Evolutionary conservation across 139 green algal genomes (phyloP).

Genomic region (Protoeuglena noctilucae): DNA sequence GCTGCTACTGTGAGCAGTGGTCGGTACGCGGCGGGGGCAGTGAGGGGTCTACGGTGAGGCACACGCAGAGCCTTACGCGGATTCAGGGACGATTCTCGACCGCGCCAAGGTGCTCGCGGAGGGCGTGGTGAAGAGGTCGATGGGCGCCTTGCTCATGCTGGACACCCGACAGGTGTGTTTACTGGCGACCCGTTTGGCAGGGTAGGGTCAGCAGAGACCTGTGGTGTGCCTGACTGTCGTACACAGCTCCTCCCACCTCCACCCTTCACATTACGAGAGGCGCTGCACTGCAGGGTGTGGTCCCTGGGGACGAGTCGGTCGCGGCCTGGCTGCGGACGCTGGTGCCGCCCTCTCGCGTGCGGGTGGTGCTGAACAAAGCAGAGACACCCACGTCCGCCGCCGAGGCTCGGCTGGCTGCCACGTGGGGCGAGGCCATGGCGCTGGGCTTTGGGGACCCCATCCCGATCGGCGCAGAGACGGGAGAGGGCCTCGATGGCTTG

Average conservation of each 20-base stretch:
- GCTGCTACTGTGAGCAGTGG: too few species aligned
- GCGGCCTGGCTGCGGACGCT: slow-evolving; percentile 20
- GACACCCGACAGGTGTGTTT: not conserved
- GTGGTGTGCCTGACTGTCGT: too few species aligned
- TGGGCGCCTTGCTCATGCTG: too few species aligned
- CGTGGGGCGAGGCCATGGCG: slow-evolving; percentile 12
- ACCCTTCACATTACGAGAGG: slow-evolving; percentile 9
- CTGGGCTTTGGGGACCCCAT: slow-evolving; percentile 20
- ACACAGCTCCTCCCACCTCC: not conserved
- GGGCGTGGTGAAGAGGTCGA: too few species aligned
- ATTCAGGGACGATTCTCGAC: too few species aligned
- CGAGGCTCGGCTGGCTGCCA: slow-evolving; percentile 2
- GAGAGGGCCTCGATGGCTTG: slow-evolving; percentile 15
- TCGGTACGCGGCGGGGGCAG: too few species aligned
- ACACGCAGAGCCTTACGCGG: too few species aligned
- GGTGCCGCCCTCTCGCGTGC: slow-evolving; percentile 2
- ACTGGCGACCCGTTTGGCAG: slow-evolving; percentile 2
- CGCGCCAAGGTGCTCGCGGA: too few species aligned
- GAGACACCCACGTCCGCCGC: slow-evolving; percentile 10
- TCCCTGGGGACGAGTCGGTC: slow-evolving; percentile 16
- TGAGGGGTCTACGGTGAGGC: too few species aligned
- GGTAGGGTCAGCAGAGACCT: too few species aligned
- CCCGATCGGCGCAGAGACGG: slow-evolving; percentile 19
- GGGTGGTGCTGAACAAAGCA: slow-evolving; percentile 22
- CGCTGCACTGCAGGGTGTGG: too few species aligned